Conservation (phyloP, 805 yeast genomes). For the Suhomyces tanzawaensis region DNA sequence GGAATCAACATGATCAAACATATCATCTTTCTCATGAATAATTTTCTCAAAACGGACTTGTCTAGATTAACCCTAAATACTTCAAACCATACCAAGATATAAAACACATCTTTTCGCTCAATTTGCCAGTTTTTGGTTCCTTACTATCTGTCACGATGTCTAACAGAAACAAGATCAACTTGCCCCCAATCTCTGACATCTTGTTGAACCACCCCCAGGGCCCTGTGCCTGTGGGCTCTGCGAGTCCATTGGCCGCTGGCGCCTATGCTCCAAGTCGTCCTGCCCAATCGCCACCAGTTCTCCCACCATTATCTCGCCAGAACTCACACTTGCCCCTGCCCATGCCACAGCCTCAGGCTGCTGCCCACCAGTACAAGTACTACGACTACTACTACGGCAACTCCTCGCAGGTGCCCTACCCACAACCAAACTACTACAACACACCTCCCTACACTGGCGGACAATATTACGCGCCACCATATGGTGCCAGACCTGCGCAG, state of each 20-base stretch:
- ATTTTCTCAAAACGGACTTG: slow-evolving; percentile 6
- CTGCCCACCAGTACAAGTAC: slow-evolving; percentile 9
- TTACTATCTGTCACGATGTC: background rate
- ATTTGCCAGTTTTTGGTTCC: background rate
- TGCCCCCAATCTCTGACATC: slow-evolving; percentile 45
- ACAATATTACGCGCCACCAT: background rate
- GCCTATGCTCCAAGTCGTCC: background rate
- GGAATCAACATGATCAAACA: slow-evolving; percentile 6
- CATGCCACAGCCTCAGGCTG: background rate
- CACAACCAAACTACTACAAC: background rate
- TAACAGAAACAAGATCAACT: slow-evolving; percentile 24
- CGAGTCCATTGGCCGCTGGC: background rate
- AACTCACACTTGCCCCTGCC: slow-evolving; percentile 4
- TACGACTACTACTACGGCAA: slow-evolving; percentile 14
- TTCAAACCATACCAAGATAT: slow-evolving; percentile 5
- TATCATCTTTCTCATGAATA: slow-evolving; percentile 2
- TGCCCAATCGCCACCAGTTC: slow-evolving; percentile 1
- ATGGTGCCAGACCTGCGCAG: background rate
- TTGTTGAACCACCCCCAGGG: slow-evolving; percentile 15
- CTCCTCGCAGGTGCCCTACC: background rate
- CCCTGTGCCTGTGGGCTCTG: slow-evolving; percentile 4
- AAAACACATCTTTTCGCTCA: background rate
- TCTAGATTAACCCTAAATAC: slow-evolving; percentile 1
- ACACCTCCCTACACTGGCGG: slow-evolving; percentile 1
- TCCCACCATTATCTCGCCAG: slow-evolving; percentile 10